Base-by-base conservation (phyloP, 257 asterid genomes). In the Echites panduratus region DNA sequence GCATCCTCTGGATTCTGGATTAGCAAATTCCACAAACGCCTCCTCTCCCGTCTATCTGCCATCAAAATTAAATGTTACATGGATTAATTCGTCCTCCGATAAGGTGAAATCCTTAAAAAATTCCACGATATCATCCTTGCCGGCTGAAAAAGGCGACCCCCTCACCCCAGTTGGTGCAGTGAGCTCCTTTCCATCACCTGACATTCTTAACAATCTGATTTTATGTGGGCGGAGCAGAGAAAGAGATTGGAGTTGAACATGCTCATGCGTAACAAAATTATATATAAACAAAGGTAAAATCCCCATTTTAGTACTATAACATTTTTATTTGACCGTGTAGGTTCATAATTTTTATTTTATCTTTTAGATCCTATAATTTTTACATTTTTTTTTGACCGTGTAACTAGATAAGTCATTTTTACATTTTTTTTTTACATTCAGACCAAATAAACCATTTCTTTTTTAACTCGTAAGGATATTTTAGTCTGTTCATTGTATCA, bases 11-110 rank as follows among this genome's bases (percentile, higher is more conserved):
- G 84, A 68, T 72, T 75, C n/a, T n/a, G n/a, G n/a, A n/a, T n/a
- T n/a, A 62, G 81, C 73, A 64, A 94, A 94, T 84, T 91, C 97
- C 82, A 93, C 97, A 16, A 93, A 91, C 22, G 97, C n/a, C n/a
- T n/a, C 97, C 86, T 89, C 98, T 77, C 98, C 95, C 0, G 88
- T 89, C 54, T 96, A 87, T 82, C 93, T 83, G 61, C 96, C 96
- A 70, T 88, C 97, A 4, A 67, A 78, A 72, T 84, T 89, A 45
- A 76, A 77, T 50, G 83, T 75, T 68, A 93, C 80, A 79, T 87
- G 89, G 66, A 93, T 80, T 0, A 93, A 85, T 68, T n/a, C n/a
- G n/a, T 91, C 89, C 72, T 93, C 96, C 0, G 95, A 78, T 78
- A 91, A 56, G 35, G 66, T 63, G 67, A 87, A 91, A 66, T 87